These are phyloP conservation scores for Pterulicium gracile DNA, from an alignment of 1,284 basidiomycete species.

Conservation along the genomic window DNA sequence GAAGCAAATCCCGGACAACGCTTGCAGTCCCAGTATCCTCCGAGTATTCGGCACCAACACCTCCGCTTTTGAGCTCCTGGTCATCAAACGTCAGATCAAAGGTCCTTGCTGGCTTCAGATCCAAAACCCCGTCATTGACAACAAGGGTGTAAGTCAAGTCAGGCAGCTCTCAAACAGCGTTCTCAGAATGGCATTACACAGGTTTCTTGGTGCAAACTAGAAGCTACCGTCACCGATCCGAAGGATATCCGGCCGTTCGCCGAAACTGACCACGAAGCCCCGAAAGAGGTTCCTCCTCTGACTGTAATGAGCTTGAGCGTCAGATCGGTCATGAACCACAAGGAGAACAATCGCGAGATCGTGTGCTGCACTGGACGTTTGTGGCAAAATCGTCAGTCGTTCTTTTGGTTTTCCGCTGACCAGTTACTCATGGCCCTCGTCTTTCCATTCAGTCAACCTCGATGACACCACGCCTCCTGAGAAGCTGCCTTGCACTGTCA, in stretches of 20 bases:
- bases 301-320: conserved; percentile 86
- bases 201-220: conserved; percentile 94
- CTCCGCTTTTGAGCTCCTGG: conserved; percentile 89
- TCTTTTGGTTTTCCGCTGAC: conserved; percentile 2
- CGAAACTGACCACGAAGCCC: conserved; percentile 63
- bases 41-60: conserved; percentile 92
- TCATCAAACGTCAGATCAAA: conserved; percentile 95
- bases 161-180: background rate
- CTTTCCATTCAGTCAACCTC: conserved; percentile 50
- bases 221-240: conserved; percentile 78
- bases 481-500: conserved; percentile 69
- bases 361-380: conserved; percentile 79
- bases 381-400: conserved; percentile 75
- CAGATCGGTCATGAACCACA: conserved; percentile 91
- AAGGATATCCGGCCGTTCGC: conserved; percentile 83
- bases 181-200: conserved; percentile 19
- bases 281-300: conserved; percentile 80
- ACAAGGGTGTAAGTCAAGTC: conserved; percentile 57
- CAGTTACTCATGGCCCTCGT: conserved; percentile 2
- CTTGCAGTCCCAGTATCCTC: conserved; percentile 77
- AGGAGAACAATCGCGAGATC: conserved; percentile 89
- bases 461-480: conserved; percentile 89
- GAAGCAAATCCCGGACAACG: conserved; percentile 55
- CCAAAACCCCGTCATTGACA: conserved; percentile 59
- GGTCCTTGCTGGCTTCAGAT: conserved; percentile 96